These are phyloP conservation scores for Metschnikowia matae DNA, from an alignment of 805 yeast genomes.

Conservation along the genomic window DNA sequence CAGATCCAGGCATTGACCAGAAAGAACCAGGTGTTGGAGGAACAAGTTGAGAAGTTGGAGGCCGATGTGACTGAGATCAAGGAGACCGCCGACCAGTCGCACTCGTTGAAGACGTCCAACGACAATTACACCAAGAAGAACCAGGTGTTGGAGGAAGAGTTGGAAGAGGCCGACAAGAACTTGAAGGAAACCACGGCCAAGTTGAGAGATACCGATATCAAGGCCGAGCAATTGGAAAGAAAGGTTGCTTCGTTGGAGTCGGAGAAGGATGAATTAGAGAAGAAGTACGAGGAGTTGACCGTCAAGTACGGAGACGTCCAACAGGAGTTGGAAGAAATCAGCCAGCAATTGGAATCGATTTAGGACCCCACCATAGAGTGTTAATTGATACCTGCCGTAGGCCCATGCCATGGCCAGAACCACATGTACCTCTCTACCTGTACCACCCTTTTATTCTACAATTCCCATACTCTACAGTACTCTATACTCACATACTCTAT, in stretches of 20 bases:
- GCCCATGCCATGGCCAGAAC: background rate
- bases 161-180: conserved; percentile 86
- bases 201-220: conserved; percentile 91
- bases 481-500: too few relatives aligned
- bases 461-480: too few relatives aligned
- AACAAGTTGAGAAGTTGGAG: conserved; percentile 76
- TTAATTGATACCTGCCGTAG: conserved; percentile 4
- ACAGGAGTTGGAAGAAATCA: conserved; percentile 93
- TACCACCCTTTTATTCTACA: too few relatives aligned
- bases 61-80: conserved; percentile 68
- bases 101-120: conserved; percentile 81
- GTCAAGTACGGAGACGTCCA: conserved; percentile 79
- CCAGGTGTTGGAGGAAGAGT: conserved; percentile 82
- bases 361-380: conserved; percentile 21
- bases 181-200: conserved; percentile 90
- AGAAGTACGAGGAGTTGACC: conserved; percentile 82
- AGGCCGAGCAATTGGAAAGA: conserved; percentile 94
- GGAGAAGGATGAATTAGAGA: conserved; percentile 84
- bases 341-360: conserved; percentile 86
- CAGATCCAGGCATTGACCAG: conserved; percentile 89
- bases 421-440: too few relatives aligned
- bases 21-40: conserved; percentile 86
- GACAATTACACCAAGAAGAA: conserved; percentile 89
- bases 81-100: conserved; percentile 86
- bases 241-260: conserved; percentile 87